Evolutionary conservation across 176 grass and related monocot genomes (phyloP).

Genomic region (Dendrocalamus sinicus): DNA sequence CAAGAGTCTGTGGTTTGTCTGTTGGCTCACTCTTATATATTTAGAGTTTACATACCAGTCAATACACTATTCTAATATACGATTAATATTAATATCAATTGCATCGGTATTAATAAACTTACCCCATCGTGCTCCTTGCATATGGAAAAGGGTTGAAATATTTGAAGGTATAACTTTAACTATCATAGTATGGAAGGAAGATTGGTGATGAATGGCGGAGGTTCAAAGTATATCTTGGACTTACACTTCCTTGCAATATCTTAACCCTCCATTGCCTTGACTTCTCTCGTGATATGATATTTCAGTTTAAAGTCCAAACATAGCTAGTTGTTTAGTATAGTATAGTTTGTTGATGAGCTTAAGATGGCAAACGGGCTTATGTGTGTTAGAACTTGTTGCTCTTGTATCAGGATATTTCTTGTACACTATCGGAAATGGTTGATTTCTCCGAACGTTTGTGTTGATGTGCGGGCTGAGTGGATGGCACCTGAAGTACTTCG

Average conservation of each 20-base stretch:
- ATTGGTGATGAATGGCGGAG: not conserved
- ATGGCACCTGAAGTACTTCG: no score
- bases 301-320: conserved; percentile 16
- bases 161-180: conserved; percentile 41
- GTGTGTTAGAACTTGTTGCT: not conserved
- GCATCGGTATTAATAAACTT: conserved; percentile 39
- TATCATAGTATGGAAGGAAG: conserved; percentile 25
- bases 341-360: conserved; percentile 18
- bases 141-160: conserved; percentile 35
- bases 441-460: conserved; percentile 33
- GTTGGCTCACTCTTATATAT: conserved; percentile 23
- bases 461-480: conserved; percentile 68
- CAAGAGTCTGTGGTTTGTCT: conserved; percentile 1
- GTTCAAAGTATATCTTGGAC: not conserved
- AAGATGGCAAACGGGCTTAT: not conserved
- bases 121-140: conserved; percentile 39
- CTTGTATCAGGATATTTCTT: conserved; percentile 11
- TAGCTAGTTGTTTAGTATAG: conserved; percentile 4
- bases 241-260: conserved; percentile 12
- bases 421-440: conserved; percentile 4
- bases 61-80: not conserved
- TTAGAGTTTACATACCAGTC: not conserved
- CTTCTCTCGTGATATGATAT: not conserved
- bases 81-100: conserved; percentile 43
- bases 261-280: not conserved